Percentiles rank a stretch among this genome's conserved stretches.
Evolutionary conservation across 768 basidiomycete species (phyloP).

Genomic region (Amanita thiersii): DNA sequence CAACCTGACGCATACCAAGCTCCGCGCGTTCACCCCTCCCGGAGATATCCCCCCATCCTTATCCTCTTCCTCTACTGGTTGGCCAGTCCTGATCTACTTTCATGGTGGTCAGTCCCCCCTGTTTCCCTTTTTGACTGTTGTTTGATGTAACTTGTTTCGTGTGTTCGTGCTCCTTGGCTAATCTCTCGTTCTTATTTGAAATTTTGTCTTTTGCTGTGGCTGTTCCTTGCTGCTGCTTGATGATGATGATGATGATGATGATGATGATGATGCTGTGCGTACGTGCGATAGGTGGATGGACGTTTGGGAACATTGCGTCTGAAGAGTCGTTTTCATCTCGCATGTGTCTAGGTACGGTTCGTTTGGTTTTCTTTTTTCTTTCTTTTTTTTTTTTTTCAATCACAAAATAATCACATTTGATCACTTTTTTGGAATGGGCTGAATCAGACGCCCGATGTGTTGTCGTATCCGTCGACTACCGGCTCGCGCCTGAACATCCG

Average conservation of each 20-base stretch:
- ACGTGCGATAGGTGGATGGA: constrained; percentile 57
- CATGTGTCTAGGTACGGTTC: constrained; percentile 46
- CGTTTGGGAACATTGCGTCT: constrained; percentile 53
- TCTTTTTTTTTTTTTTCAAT: neutral
- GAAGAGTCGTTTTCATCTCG: constrained; percentile 57
- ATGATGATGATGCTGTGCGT: neutral
- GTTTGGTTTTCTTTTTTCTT: neutral
- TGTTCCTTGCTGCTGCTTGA: no score
- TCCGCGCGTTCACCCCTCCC: constrained; percentile 60
- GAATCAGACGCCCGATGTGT: constrained; percentile 51
- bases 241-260: neutral
- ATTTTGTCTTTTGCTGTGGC: no score
- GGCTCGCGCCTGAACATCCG: constrained; percentile 61
- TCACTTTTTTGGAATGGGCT: no score
- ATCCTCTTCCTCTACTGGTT: no score
- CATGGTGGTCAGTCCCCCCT: constrained; percentile 60
- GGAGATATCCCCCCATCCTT: constrained; percentile 35
- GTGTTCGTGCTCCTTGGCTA: no score
- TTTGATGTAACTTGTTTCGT: no score
- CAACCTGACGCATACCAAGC: constrained; percentile 39
- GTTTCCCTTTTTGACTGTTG: no score
- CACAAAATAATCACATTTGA: no score
- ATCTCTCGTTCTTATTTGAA: no score
- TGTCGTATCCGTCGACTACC: constrained; percentile 61
- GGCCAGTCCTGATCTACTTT: constrained; percentile 69